phyloP scores from a whole-genome alignment of 768 basidiomycete species.

The Leccinum aurantiacum region DNA sequence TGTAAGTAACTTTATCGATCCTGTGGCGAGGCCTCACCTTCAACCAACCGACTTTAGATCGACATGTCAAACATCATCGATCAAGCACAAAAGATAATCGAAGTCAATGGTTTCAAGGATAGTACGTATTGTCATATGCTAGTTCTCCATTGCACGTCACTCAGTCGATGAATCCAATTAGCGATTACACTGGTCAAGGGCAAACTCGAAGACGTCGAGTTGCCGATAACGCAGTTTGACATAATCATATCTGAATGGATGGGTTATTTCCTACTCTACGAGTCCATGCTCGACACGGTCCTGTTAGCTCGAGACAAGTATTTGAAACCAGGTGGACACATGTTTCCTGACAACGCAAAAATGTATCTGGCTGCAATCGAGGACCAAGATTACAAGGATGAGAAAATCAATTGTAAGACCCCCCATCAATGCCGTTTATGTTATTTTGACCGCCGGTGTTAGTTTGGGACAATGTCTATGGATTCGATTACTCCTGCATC shows the following conservation, averaged over 20 bases:
- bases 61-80: constrained; percentile 99
- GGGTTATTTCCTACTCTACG: constrained; percentile 99
- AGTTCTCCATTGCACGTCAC: neutral
- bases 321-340: constrained; percentile 84
- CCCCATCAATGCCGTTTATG: neutral
- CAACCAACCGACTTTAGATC: constrained; percentile 52
- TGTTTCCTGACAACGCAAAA: constrained; percentile 95
- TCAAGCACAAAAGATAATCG: constrained; percentile 95
- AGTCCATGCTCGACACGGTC: constrained; percentile 99
- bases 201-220: constrained; percentile 89
- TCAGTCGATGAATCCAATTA: constrained; percentile 32
- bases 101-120: constrained; percentile 94
- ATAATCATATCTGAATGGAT: constrained; percentile 99
- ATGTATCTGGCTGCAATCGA: constrained; percentile 96
- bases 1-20: constrained; percentile 44
- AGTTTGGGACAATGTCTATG: constrained; percentile 99
- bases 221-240: constrained; percentile 91
- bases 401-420: constrained; percentile 91
- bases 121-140: constrained; percentile 55
- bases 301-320: constrained; percentile 96
- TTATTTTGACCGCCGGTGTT: constrained; percentile 6
- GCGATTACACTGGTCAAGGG: constrained; percentile 96
- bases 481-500: constrained; percentile 99
- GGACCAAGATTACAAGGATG: constrained; percentile 99
- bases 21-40: constrained; percentile 16